phyloP scores from a whole-genome alignment of 75 land plant genomes.

The Pinus albicaulis region DNA sequence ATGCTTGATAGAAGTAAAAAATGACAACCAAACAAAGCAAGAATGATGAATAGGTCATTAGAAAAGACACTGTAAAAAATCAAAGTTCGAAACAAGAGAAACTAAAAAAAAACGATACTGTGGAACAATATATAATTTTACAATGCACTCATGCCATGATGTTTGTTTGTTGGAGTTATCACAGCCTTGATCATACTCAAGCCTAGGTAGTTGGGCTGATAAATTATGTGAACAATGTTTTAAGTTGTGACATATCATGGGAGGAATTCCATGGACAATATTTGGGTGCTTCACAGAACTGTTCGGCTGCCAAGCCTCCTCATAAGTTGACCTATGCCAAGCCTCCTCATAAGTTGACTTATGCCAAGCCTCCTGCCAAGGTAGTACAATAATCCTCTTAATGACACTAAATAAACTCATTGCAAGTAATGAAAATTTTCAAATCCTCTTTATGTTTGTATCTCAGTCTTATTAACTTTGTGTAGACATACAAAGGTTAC shows the following conservation, averaged over 20 bases:
- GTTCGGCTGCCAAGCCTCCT: slow-evolving; percentile 84
- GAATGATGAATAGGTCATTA: too few relatives aligned
- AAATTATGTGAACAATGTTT: not conserved
- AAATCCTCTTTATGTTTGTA: not conserved
- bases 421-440: not conserved
- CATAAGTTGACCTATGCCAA: slow-evolving; percentile 43
- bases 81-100: too few relatives aligned
- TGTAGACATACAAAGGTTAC: not conserved
- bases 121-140: too few relatives aligned
- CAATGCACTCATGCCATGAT: too few relatives aligned
- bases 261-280: slow-evolving; percentile 69
- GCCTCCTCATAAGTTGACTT: too few relatives aligned
- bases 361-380: too few relatives aligned
- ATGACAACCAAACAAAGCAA: too few relatives aligned
- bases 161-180: too few relatives aligned
- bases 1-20: too few relatives aligned
- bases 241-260: slow-evolving; percentile 80
- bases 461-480: not conserved
- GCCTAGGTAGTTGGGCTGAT: not conserved
- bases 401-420: slow-evolving; percentile 37
- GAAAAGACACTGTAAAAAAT: too few relatives aligned
- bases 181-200: too few relatives aligned
- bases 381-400: slow-evolving; percentile 22
- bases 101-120: too few relatives aligned
- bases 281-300: slow-evolving; percentile 74